Conservation (phyloP, 2,329 filamentous ascomycete genomes). For the Bimuria novae-zelandiae region DNA sequence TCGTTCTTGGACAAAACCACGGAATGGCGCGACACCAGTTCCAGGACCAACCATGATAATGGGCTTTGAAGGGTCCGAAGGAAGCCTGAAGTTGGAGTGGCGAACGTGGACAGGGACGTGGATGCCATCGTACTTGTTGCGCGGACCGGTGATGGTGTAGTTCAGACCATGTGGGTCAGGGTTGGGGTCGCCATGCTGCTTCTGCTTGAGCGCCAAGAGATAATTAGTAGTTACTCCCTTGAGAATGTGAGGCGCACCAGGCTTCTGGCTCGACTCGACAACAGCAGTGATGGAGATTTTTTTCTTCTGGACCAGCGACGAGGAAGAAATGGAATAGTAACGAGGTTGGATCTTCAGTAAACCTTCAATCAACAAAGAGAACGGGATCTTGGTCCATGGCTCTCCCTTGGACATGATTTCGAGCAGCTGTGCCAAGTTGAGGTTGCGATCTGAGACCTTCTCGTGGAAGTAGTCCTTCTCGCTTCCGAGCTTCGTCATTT, state of each 20-base stretch:
- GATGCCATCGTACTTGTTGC: conserved; percentile 96
- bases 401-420: conserved; percentile 72
- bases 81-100: conserved; percentile 98
- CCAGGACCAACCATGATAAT: conserved; percentile 96
- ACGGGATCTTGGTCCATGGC: conserved; percentile 83
- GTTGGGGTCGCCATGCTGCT: conserved; percentile 85
- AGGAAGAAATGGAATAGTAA: conserved; percentile 99
- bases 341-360: conserved; percentile 94
- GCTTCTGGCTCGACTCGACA: conserved; percentile 80
- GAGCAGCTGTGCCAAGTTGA: conserved; percentile 88
- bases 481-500: conserved; percentile 84
- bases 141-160: conserved; percentile 84
- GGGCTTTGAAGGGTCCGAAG: conserved; percentile 90
- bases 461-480: conserved; percentile 97
- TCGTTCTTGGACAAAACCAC: conserved; percentile 92
- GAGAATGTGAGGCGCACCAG: conserved; percentile 77
- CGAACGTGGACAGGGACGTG: conserved; percentile 94
- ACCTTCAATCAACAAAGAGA: conserved; percentile 92
- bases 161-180: conserved; percentile 83
- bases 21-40: conserved; percentile 95
- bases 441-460: conserved; percentile 77
- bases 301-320: conserved; percentile 89
- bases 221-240: conserved; percentile 98
- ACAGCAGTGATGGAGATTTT: conserved; percentile 95
- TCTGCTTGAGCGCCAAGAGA: conserved; percentile 90